Percentiles rank a stretch among this genome's conserved stretches.
These are phyloP conservation scores for Echium plantagineum DNA, from an alignment of 257 asterid species.

Conservation along the genomic window DNA sequence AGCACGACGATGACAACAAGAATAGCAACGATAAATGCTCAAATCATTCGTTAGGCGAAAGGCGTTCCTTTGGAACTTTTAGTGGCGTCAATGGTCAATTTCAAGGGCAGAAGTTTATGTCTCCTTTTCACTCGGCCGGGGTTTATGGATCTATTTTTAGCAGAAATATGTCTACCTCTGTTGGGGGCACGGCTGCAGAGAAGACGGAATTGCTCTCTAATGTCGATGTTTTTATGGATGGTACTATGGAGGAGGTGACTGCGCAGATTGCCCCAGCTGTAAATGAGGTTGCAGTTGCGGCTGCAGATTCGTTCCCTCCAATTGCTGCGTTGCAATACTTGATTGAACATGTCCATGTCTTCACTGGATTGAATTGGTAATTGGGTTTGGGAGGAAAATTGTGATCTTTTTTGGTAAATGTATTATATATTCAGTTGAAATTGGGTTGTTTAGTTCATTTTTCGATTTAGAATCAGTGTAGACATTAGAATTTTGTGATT, in stretches of 20 bases:
- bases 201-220: neutral
- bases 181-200: neutral
- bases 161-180: neutral
- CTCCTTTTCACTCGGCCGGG: neutral
- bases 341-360: constrained; percentile 60
- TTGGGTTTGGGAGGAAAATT: neutral
- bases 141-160: neutral
- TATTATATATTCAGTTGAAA: no score
- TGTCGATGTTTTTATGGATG: neutral
- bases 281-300: constrained; percentile 70
- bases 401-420: no score
- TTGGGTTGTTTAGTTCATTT: no score
- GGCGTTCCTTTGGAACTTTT: neutral
- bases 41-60: neutral
- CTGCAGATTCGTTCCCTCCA: constrained; percentile 73
- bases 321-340: constrained; percentile 71
- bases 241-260: constrained; percentile 22
- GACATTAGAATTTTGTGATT: no score
- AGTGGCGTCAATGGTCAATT: neutral
- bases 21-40: neutral
- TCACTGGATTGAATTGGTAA: constrained; percentile 65
- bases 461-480: no score
- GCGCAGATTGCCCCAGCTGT: constrained; percentile 43
- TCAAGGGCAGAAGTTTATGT: neutral
- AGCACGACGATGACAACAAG: neutral